Conservation (phyloP, 805 yeast species). For the Lipomyces kockii region DNA sequence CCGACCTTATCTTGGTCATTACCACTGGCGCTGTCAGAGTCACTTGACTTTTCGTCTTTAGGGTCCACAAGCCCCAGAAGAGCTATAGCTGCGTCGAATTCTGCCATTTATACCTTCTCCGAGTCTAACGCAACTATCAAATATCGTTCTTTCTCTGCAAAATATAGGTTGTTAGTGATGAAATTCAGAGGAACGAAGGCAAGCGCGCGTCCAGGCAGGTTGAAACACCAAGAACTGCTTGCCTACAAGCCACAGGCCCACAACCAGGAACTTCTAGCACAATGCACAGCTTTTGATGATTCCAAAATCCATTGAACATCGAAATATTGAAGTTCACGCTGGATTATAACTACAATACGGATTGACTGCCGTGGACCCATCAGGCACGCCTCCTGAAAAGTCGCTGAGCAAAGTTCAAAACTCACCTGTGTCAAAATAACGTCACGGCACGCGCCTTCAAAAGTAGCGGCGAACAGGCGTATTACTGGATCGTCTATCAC, state of each 20-base stretch:
- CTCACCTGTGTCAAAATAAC: not conserved
- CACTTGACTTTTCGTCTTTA: slow-evolving; percentile 28
- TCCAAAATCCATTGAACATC: not conserved
- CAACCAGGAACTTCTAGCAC: not conserved
- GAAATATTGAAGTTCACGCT: not conserved
- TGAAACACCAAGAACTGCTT: not conserved
- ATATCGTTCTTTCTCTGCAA: not conserved
- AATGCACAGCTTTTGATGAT: not conserved
- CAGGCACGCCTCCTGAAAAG: slow-evolving; percentile 7
- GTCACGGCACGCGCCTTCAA: not conserved
- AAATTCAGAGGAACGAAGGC: not conserved
- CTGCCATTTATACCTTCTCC: slow-evolving; percentile 23
- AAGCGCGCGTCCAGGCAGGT: not conserved
- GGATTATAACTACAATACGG: not conserved
- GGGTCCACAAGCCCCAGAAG: slow-evolving; percentile 36
- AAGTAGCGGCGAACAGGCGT: not conserved
- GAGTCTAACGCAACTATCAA: not conserved
- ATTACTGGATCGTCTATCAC: not conserved
- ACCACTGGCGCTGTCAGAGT: slow-evolving; percentile 7
- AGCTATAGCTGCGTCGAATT: slow-evolving; percentile 37
- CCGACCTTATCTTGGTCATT: not conserved
- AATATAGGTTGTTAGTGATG: not conserved
- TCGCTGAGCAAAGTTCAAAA: not conserved
- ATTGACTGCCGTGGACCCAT: not conserved
- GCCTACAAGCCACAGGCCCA: not conserved